Base-by-base conservation (phyloP, 257 asterid genomes). In the Nicotiana undulata region DNA sequence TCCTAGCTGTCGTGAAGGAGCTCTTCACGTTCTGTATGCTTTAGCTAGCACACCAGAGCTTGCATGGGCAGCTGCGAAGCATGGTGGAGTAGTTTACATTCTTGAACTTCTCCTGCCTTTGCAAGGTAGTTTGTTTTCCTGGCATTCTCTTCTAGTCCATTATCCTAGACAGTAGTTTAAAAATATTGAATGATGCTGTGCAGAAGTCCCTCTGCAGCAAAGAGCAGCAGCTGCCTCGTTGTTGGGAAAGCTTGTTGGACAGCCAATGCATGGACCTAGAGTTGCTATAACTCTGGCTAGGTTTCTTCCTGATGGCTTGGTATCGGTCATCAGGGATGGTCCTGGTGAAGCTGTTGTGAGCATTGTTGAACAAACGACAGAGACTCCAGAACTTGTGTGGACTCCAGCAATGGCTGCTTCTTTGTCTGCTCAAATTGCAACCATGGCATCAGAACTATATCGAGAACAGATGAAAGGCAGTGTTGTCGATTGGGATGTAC, bases 31-130 rank as follows among this genome's bases (percentile, higher is more conserved):
- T 84, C 97, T 95, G 61, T 95, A 95, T 87, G 95, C 99, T 80
- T 87, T 95, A 88, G 99, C 99, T 86, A 91, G 99, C 90, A 95
- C 99, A 52, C 89, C 97, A 6, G 99, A 93, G 89, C 97, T 93
- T 78, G 98, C 99, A 61, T 95, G 98, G 99, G 93, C 98, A 79
- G 97, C 97, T 79, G 99, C 99, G n/a, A 95, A 93, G 88, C 97
- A 93, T 84, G 99, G 99, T 67, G 99, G 99, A 82, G 99, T 93
- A 77, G 98, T 95, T 84, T 93, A 92, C 90, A 95, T 95, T 83
- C 98, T 95, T 28, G 98, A 95, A 84, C 92, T 93, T 84, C 94
- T 95, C 84, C 84, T 95, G 90, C 99, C 99, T 84, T 81, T 89
- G 81, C 90, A 92, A 91, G 97, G 98, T 95, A 86, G 66, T 10